A percentile compares a stretch with the other conserved stretches of the same genome.
Conservation (phyloP, 805 yeast species). For the Saccharomycopsis lassenensis region DNA sequence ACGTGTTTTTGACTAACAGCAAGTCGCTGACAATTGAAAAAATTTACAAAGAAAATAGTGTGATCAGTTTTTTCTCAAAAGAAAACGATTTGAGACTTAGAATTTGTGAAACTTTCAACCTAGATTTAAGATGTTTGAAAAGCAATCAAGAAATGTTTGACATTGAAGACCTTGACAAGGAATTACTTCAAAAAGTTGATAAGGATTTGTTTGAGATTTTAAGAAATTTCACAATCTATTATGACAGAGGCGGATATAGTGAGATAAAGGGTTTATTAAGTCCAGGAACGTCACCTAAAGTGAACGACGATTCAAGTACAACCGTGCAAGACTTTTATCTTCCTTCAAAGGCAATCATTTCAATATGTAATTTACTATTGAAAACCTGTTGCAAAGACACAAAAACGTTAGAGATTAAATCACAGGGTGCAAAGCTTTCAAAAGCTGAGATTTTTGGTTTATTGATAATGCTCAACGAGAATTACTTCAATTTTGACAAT, state of each 20-base stretch:
- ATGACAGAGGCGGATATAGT: slow-evolving; percentile 15
- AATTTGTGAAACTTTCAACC: slow-evolving; percentile 15
- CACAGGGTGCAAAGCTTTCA: slow-evolving; percentile 5
- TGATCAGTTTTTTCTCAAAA: slow-evolving; percentile 12
- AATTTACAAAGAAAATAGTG: slow-evolving; percentile 16
- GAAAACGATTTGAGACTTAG: slow-evolving; percentile 12
- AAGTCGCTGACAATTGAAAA: slow-evolving; percentile 13
- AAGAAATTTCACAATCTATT: slow-evolving; percentile 16
- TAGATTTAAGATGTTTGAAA: slow-evolving; percentile 14
- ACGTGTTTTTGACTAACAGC: slow-evolving; percentile 13
- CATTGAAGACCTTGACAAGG: slow-evolving; percentile 15
- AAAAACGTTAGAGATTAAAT: slow-evolving; percentile 6
- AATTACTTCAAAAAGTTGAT: slow-evolving; percentile 15
- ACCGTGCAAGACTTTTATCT: slow-evolving; percentile 9
- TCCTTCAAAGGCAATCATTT: slow-evolving; percentile 17
- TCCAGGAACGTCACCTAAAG: slow-evolving; percentile 8
- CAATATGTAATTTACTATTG: slow-evolving; percentile 13
- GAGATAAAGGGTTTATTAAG: slow-evolving; percentile 14
- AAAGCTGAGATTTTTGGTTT: slow-evolving; percentile 17
- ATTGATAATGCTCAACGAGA: slow-evolving; percentile 17
- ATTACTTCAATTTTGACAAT: slow-evolving; percentile 18
- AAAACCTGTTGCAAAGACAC: slow-evolving; percentile 10
- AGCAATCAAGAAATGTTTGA: slow-evolving; percentile 9
- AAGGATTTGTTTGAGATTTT: slow-evolving; percentile 16
- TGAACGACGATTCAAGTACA: neutral